Evolutionary conservation across 345 rosid genomes (phyloP).

Genomic region (Laguncularia racemosa): DNA sequence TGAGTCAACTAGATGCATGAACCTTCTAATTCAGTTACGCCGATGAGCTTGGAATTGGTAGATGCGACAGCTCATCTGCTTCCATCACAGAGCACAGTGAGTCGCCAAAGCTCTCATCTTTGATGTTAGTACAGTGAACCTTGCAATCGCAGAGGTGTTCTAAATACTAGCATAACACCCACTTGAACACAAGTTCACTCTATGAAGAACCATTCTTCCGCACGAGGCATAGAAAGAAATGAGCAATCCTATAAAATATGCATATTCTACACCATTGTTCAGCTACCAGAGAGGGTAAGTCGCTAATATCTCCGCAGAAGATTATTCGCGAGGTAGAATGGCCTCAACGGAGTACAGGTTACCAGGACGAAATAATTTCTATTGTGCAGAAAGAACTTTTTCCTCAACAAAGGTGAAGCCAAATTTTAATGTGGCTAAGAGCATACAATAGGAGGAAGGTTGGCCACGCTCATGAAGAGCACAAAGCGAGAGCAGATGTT

Average conservation of each 20-base stretch:
- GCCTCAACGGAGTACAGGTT: constrained; percentile 60
- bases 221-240: constrained; percentile 53
- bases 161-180: constrained; percentile 18
- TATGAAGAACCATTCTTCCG: constrained; percentile 32
- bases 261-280: constrained; percentile 28
- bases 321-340: constrained; percentile 34
- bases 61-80: constrained; percentile 46
- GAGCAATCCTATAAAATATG: constrained; percentile 35
- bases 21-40: constrained; percentile 36
- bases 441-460: constrained; percentile 42
- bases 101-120: constrained; percentile 36
- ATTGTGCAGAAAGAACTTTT: constrained; percentile 52
- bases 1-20: constrained; percentile 26
- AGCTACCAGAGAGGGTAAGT: constrained; percentile 40
- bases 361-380: constrained; percentile 71
- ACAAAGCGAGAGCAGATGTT: too few species aligned
- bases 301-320: constrained; percentile 38
- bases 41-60: constrained; percentile 51
- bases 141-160: constrained; percentile 21
- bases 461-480: constrained; percentile 15
- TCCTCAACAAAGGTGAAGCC: constrained; percentile 62
- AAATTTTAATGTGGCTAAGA: constrained; percentile 96
- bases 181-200: constrained; percentile 23
- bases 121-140: constrained; percentile 18
- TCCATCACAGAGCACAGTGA: constrained; percentile 20